Evolutionary conservation across 2,329 filamentous ascomycete species (phyloP).

Genomic region (Monilinia laxa): DNA sequence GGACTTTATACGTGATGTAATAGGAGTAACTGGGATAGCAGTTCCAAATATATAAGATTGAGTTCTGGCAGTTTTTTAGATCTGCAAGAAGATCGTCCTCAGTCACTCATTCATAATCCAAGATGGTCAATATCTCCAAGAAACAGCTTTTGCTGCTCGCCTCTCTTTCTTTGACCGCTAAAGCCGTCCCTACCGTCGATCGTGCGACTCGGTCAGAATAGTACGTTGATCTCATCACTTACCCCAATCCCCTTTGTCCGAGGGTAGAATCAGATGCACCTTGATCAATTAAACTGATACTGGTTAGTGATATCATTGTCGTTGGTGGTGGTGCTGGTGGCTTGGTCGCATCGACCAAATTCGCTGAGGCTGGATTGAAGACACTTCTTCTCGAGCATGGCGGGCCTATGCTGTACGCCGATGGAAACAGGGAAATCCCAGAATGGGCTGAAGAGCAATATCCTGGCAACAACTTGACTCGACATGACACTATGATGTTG

Average conservation of each 20-base stretch:
- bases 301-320: constrained; percentile 15
- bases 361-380: constrained; percentile 16
- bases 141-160: constrained; percentile 11
- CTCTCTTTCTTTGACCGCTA: constrained; percentile 5
- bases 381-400: constrained; percentile 16
- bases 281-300: background rate
- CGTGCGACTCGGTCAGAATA: background rate
- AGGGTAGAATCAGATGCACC: background rate
- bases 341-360: constrained; percentile 9
- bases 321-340: constrained; percentile 13
- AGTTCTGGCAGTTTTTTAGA: background rate
- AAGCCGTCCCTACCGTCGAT: background rate
- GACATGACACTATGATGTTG: constrained; percentile 8
- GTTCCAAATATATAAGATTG: constrained; percentile 3
- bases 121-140: constrained; percentile 4
- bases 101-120: background rate
- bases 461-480: constrained; percentile 1
- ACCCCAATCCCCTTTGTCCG: background rate
- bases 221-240: background rate
- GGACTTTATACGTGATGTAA: background rate
- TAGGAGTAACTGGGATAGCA: background rate
- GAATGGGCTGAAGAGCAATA: constrained; percentile 5
- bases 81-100: background rate
- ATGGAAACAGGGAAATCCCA: constrained; percentile 16
- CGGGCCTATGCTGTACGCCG: constrained; percentile 12